Percentiles rank a stretch among this genome's conserved stretches.
Evolutionary conservation across 371 early-diverging fungal species (phyloP).

Genomic region (Apophysomyces elegans): DNA sequence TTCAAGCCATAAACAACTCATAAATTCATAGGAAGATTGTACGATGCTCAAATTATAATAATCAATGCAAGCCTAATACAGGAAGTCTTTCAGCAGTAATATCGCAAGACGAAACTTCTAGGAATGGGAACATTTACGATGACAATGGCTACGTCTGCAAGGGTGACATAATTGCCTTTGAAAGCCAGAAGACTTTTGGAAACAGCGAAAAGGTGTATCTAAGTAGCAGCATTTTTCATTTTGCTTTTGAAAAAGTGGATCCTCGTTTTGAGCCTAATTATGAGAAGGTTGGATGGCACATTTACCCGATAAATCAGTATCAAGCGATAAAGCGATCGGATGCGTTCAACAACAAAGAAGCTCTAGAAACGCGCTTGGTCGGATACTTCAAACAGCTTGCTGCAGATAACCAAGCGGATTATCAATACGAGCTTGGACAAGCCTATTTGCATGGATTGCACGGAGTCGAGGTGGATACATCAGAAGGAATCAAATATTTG

Average conservation of each 20-base stretch:
- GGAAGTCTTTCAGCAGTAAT: too few relatives aligned
- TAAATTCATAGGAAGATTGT: not conserved
- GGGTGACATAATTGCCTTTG: not conserved
- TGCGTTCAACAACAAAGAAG: not conserved
- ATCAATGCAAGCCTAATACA: not conserved
- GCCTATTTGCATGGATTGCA: not conserved
- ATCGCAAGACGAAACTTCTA: not conserved
- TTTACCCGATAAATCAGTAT: not conserved
- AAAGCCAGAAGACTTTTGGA: not conserved
- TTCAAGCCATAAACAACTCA: not conserved
- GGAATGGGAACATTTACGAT: not conserved
- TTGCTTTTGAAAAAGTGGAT: not conserved
- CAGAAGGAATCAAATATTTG: conserved; percentile 28
- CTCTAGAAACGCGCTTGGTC: not conserved
- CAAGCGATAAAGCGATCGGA: not conserved
- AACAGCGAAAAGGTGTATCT: not conserved
- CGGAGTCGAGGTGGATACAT: not conserved
- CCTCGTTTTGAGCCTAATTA: not conserved
- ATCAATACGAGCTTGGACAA: not conserved
- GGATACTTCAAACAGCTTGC: not conserved
- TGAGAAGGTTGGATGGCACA: not conserved
- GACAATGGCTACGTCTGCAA: not conserved
- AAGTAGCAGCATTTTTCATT: not conserved
- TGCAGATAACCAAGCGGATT: not conserved
- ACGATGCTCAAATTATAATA: not conserved